Percentiles rank a stretch among this genome's conserved stretches.
Evolutionary conservation across 2,329 filamentous ascomycete species (phyloP).

Genomic region (Neonectria neomacrospora): DNA sequence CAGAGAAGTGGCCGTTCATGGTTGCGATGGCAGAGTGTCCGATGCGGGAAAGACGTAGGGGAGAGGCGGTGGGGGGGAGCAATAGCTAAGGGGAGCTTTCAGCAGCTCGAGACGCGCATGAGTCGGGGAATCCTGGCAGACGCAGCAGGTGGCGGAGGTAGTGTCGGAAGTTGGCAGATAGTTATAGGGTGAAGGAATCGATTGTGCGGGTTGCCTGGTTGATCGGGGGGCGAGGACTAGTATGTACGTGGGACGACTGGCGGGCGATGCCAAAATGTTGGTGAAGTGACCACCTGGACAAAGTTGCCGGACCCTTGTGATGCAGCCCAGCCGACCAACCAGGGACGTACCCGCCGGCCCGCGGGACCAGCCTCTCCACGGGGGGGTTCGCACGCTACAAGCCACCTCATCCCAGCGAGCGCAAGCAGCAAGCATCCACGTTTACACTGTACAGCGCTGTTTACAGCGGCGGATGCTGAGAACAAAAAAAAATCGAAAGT

Average conservation of each 20-base stretch:
- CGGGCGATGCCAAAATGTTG: conserved; percentile 23
- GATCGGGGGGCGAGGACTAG: neutral
- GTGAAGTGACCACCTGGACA: conserved; percentile 32
- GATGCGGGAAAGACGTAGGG: conserved; percentile 19
- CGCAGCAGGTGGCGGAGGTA: conserved; percentile 16
- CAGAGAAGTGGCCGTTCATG: conserved; percentile 86
- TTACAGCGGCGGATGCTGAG: neutral
- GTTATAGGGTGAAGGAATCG: conserved; percentile 9
- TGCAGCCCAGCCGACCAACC: conserved; percentile 24
- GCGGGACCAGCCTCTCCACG: conserved; percentile 19
- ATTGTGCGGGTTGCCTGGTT: conserved; percentile 11
- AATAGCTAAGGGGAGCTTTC: conserved; percentile 32
- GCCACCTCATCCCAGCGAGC: conserved; percentile 13
- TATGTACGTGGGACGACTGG: conserved; percentile 26
- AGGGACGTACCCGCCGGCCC: conserved; percentile 19
- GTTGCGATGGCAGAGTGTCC: conserved; percentile 40
- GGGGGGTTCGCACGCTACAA: conserved; percentile 16
- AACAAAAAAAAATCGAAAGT: neutral
- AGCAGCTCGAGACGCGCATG: conserved; percentile 23
- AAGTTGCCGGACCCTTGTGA: conserved; percentile 29
- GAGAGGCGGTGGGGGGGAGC: conserved; percentile 24
- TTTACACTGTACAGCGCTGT: neutral
- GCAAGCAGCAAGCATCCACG: neutral
- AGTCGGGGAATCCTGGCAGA: conserved; percentile 22
- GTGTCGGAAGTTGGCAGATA: neutral